Percentiles rank a stretch among this genome's conserved stretches.
These are phyloP conservation scores for Kwoniella pini DNA, from an alignment of 768 basidiomycete species.

Conservation along the genomic window DNA sequence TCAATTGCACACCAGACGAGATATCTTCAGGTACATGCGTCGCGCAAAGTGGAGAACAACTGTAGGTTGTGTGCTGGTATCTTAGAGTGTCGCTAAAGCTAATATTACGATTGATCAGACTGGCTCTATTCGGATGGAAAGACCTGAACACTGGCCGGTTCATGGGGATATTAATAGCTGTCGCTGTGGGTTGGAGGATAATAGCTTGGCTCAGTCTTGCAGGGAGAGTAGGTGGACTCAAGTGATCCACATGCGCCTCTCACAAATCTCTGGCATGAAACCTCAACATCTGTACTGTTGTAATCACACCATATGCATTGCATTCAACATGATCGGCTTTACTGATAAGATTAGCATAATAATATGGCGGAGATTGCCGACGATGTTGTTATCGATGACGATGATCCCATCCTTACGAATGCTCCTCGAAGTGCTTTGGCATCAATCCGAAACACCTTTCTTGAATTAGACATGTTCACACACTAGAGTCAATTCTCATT, in stretches of 20 bases:
- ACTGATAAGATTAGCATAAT: not conserved
- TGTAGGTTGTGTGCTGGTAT: conserved; percentile 25
- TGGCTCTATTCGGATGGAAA: conserved; percentile 49
- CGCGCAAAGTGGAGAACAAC: conserved; percentile 53
- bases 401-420: too few relatives aligned
- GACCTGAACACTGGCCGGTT: conserved; percentile 43
- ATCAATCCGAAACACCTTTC: too few relatives aligned
- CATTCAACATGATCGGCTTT: not conserved
- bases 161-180: conserved; percentile 43
- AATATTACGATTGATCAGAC: conserved; percentile 11
- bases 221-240: conserved; percentile 28
- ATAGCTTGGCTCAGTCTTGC: conserved; percentile 40
- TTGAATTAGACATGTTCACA: too few relatives aligned
- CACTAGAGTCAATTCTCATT: too few relatives aligned
- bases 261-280: too few relatives aligned
- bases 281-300: too few relatives aligned
- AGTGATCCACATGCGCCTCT: too few relatives aligned
- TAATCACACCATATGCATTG: too few relatives aligned
- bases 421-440: too few relatives aligned
- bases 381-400: too few relatives aligned
- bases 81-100: not conserved
- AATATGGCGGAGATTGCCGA: too few relatives aligned
- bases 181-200: conserved; percentile 45
- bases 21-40: conserved; percentile 53
- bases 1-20: conserved; percentile 50